These are phyloP conservation scores for Calocybe cyanea DNA, from an alignment of 768 basidiomycete genomes.

Conservation along the genomic window DNA sequence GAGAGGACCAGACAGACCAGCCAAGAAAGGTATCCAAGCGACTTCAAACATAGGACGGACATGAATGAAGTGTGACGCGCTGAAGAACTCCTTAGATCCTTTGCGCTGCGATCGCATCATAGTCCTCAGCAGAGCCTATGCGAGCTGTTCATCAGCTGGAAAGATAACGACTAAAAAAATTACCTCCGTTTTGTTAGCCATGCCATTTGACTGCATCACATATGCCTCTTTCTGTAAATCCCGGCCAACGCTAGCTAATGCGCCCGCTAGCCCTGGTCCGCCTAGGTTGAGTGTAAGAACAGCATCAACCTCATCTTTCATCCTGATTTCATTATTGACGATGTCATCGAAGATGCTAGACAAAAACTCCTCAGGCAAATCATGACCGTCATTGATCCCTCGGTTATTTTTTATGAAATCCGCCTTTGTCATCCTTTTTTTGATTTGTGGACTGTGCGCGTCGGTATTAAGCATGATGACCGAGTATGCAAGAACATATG, in stretches of 20 bases:
- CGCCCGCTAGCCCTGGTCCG: constrained; percentile 75
- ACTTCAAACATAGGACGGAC: constrained; percentile 99
- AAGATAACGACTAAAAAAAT: constrained; percentile 4
- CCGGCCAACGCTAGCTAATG: constrained; percentile 84
- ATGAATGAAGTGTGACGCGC: constrained; percentile 93
- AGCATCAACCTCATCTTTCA: constrained; percentile 95
- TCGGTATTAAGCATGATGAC: constrained; percentile 97
- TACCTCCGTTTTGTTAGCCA: constrained; percentile 96
- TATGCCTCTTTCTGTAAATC: constrained; percentile 97
- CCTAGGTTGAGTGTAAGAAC: constrained; percentile 36
- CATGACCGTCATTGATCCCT: constrained; percentile 88
- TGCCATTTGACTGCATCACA: constrained; percentile 90
- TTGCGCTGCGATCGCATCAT: constrained; percentile 92
- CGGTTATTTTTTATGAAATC: constrained; percentile 96
- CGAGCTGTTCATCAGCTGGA: constrained; percentile 8
- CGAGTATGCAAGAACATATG: constrained; percentile 93
- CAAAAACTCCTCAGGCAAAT: constrained; percentile 85
- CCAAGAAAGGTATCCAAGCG: constrained; percentile 97
- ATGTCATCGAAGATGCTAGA: constrained; percentile 87
- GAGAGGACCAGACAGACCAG: constrained; percentile 89
- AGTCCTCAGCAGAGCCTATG: constrained; percentile 84
- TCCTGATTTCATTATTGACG: constrained; percentile 86
- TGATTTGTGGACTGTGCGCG: constrained; percentile 92
- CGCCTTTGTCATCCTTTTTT: constrained; percentile 87
- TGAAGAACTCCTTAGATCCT: constrained; percentile 84